These are phyloP conservation scores for Sporisorium iseilematis-ciliati DNA, from an alignment of 1,284 basidiomycete species.

Conservation along the genomic window DNA sequence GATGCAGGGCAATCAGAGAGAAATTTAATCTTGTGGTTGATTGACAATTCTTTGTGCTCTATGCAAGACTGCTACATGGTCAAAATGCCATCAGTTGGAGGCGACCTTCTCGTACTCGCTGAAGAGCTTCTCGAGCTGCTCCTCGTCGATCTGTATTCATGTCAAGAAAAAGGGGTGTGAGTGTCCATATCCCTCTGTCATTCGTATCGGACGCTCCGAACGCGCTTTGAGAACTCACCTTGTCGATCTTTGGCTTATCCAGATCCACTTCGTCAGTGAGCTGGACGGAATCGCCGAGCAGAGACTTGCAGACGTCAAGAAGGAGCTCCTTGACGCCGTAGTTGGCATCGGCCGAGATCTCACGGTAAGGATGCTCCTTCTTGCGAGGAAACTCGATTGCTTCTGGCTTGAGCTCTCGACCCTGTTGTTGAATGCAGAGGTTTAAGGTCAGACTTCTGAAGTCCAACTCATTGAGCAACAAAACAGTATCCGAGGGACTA, in stretches of 20 bases:
- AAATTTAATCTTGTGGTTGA: neutral
- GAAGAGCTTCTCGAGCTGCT: constrained; percentile 50
- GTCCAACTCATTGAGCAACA: neutral
- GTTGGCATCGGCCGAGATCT: constrained; percentile 49
- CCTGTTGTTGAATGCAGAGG: constrained; percentile 6
- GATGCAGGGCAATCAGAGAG: neutral
- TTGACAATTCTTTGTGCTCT: neutral
- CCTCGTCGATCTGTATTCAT: constrained; percentile 39
- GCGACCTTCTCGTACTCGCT: constrained; percentile 47
- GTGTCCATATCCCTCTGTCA: too few relatives aligned
- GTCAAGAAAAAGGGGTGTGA: neutral
- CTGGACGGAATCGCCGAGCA: constrained; percentile 50
- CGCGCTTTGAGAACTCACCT: constrained; percentile 14
- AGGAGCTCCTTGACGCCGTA: constrained; percentile 55
- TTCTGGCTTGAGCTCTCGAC: constrained; percentile 51
- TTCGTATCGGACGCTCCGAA: too few relatives aligned
- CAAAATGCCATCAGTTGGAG: constrained; percentile 1
- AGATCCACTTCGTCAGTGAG: constrained; percentile 42
- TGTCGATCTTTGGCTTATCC: constrained; percentile 40
- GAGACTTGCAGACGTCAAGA: constrained; percentile 46
- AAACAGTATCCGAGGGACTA: neutral
- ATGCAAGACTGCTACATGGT: neutral
- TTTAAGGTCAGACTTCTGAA: neutral
- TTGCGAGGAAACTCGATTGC: constrained; percentile 52
- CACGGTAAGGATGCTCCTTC: constrained; percentile 51